phyloP scores from a whole-genome alignment of 441 rosid species.

The Geranium incanum region DNA sequence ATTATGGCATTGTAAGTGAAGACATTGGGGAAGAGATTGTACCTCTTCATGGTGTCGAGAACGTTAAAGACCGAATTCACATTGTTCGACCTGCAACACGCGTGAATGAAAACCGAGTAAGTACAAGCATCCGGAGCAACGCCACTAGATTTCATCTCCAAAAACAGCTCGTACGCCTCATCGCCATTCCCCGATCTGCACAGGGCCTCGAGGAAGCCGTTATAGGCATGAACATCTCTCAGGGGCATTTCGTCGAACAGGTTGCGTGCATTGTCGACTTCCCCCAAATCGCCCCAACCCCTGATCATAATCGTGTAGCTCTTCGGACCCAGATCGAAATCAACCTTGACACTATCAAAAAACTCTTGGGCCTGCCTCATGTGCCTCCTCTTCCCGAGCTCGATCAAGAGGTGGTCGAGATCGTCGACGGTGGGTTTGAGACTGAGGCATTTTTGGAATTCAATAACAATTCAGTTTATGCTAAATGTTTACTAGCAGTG shows the following conservation, averaged over 20 bases:
- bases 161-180: slow-evolving; percentile 56
- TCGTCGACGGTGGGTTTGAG: slow-evolving; percentile 53
- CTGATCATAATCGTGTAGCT: slow-evolving; percentile 58
- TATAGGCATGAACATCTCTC: slow-evolving; percentile 54
- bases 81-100: slow-evolving; percentile 54
- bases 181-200: slow-evolving; percentile 59
- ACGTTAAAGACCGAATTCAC: slow-evolving; percentile 58
- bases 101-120: slow-evolving; percentile 57
- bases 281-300: slow-evolving; percentile 61
- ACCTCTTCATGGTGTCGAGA: slow-evolving; percentile 67
- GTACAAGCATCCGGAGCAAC: slow-evolving; percentile 58
- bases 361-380: slow-evolving; percentile 53
- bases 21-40: slow-evolving; percentile 57
- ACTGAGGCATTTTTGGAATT: slow-evolving; percentile 21
- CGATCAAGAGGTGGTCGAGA: slow-evolving; percentile 54
- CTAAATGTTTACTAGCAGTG: background rate
- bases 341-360: slow-evolving; percentile 39
- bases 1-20: slow-evolving; percentile 71
- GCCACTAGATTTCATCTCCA: slow-evolving; percentile 47
- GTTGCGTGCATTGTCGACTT: slow-evolving; percentile 35
- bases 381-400: slow-evolving; percentile 62
- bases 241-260: slow-evolving; percentile 83
- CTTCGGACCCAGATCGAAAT: slow-evolving; percentile 38
- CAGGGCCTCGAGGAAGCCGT: slow-evolving; percentile 61
- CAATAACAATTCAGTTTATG: background rate